phyloP scores from a whole-genome alignment of 2,329 filamentous ascomycete species.

The Alternaria gaisen region DNA sequence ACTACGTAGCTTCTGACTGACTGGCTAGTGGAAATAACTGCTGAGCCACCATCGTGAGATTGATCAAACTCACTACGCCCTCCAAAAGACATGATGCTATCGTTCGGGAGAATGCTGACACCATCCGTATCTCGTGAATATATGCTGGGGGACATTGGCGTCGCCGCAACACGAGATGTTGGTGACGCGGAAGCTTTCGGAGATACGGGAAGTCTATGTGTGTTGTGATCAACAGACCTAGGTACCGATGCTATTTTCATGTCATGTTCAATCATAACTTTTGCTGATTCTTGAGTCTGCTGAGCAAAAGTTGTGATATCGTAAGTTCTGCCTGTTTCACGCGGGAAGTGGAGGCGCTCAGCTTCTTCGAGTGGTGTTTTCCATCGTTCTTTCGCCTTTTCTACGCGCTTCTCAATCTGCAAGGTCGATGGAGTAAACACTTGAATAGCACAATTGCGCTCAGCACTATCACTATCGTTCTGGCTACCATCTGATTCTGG shows the following conservation, averaged over 20 bases:
- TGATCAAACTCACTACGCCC: slow-evolving; percentile 12
- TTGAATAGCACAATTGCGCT: background rate
- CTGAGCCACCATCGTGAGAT: slow-evolving; percentile 42
- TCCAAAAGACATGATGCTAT: slow-evolving; percentile 44
- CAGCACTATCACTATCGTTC: background rate
- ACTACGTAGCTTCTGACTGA: slow-evolving; percentile 56
- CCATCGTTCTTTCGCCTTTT: slow-evolving; percentile 54
- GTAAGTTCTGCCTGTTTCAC: slow-evolving; percentile 37
- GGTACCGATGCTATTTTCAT: background rate
- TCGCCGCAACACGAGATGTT: slow-evolving; percentile 21
- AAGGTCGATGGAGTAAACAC: slow-evolving; percentile 46
- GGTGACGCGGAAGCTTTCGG: slow-evolving; percentile 20
- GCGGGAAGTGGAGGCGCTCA: slow-evolving; percentile 38
- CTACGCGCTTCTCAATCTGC: slow-evolving; percentile 51
- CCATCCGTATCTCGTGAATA: slow-evolving; percentile 57
- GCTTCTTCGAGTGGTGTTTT: slow-evolving; percentile 51
- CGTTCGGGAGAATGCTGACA: slow-evolving; percentile 45
- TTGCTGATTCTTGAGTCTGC: background rate
- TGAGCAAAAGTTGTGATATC: slow-evolving; percentile 20
- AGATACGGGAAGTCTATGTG: background rate
- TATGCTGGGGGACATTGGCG: slow-evolving; percentile 56
- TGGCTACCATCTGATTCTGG: slow-evolving; percentile 7
- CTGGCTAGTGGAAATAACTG: slow-evolving; percentile 55
- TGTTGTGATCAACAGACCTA: background rate
- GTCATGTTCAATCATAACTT: background rate